Evolutionary conservation across 306 rosid genomes (phyloP).

Genomic region (Sphenostylis stenocarpa): DNA sequence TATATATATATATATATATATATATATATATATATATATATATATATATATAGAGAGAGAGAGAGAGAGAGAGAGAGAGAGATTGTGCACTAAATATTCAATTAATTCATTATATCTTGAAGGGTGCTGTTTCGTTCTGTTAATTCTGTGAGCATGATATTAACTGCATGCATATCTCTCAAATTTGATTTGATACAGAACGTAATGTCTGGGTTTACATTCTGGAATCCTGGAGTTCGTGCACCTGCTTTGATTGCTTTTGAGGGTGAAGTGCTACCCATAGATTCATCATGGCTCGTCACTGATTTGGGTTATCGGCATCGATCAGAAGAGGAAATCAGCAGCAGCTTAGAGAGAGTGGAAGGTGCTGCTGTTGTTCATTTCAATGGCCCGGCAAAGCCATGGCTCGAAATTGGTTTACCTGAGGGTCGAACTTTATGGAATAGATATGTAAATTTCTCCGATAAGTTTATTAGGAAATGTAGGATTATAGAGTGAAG

Average conservation of each 20-base stretch:
- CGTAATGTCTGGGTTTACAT: slow-evolving; percentile 50
- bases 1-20: too few relatives aligned
- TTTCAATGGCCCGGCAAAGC: slow-evolving; percentile 93
- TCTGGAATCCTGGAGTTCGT: slow-evolving; percentile 76
- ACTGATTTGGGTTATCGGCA: slow-evolving; percentile 66
- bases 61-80: neutral
- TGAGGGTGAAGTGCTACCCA: slow-evolving; percentile 63
- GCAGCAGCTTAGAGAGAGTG: slow-evolving; percentile 37
- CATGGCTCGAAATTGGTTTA: slow-evolving; percentile 82
- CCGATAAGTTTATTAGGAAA: slow-evolving; percentile 63
- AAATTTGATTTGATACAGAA: slow-evolving; percentile 44
- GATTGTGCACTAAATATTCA: neutral
- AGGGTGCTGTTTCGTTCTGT: neutral
- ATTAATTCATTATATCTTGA: neutral
- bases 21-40: too few relatives aligned
- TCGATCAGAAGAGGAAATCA: slow-evolving; percentile 42
- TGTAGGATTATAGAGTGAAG: slow-evolving; percentile 62
- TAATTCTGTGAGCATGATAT: neutral
- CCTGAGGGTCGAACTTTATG: slow-evolving; percentile 73
- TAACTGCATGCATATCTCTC: neutral
- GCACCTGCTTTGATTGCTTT: slow-evolving; percentile 74
- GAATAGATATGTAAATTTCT: slow-evolving; percentile 64
- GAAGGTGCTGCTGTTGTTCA: slow-evolving; percentile 68
- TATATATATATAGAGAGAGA: too few relatives aligned
- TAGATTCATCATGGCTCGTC: slow-evolving; percentile 67